Conservation (phyloP, 106 monocot species). For the Dendrobium chrysotoxum region DNA sequence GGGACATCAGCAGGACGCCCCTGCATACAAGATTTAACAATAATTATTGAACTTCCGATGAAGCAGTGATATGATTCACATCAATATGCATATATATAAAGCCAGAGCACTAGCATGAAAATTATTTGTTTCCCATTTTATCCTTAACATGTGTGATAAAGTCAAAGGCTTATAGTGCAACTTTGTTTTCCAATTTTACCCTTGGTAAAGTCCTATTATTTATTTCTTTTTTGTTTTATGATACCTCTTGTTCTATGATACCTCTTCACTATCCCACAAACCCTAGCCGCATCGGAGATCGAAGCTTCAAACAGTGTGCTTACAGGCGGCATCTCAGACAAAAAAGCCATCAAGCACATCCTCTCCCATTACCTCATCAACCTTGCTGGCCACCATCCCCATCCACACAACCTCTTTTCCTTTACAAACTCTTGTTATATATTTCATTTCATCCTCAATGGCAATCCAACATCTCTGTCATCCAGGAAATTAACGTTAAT, state of each 20-base stretch:
- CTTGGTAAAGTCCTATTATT: not conserved
- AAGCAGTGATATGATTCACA: not conserved
- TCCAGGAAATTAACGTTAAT: too few species aligned
- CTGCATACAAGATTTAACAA: slow-evolving; percentile 18
- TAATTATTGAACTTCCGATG: not conserved
- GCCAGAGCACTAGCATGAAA: too few species aligned
- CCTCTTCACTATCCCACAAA: not conserved
- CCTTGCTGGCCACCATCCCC: not conserved
- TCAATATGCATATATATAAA: too few species aligned
- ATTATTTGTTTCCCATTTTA: not conserved
- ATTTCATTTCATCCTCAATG: too few species aligned
- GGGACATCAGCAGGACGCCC: slow-evolving; percentile 44
- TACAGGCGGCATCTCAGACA: not conserved
- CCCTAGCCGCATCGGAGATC: not conserved
- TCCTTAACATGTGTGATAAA: not conserved
- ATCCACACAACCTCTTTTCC: not conserved
- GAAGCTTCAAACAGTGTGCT: not conserved
- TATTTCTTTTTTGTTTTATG: not conserved
- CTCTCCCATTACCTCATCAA: not conserved
- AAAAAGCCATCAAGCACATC: not conserved
- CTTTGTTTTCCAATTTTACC: not conserved
- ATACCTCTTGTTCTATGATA: too few species aligned
- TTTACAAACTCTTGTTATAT: too few species aligned
- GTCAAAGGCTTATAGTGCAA: not conserved
- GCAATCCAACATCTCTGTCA: too few species aligned